These are phyloP conservation scores for Inonotus obliquus DNA, from an alignment of 1,284 basidiomycete genomes.

Conservation along the genomic window DNA sequence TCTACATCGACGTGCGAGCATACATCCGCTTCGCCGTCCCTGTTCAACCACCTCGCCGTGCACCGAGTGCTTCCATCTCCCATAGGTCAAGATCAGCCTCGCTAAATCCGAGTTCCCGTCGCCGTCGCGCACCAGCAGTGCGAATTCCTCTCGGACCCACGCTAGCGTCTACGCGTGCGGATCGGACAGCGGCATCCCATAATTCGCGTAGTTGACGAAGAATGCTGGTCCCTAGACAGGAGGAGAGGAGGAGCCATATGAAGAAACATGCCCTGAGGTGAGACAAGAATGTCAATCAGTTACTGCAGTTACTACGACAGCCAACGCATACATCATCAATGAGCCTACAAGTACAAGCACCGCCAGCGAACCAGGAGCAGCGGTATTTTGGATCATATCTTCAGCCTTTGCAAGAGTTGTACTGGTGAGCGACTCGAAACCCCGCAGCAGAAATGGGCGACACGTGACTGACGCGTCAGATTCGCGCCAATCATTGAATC, in stretches of 20 bases:
- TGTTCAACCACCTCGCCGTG: slow-evolving; percentile 6
- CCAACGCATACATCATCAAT: neutral
- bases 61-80: slow-evolving; percentile 17
- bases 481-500: neutral
- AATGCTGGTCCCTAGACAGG: slow-evolving; percentile 14
- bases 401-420: neutral
- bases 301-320: neutral
- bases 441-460: no score
- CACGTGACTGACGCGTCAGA: slow-evolving; percentile 10
- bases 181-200: slow-evolving; percentile 4
- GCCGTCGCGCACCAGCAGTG: neutral
- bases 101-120: slow-evolving; percentile 14
- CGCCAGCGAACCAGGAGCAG: slow-evolving; percentile 6
- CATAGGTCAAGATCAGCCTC: slow-evolving; percentile 13
- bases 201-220: slow-evolving; percentile 9
- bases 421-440: neutral
- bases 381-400: neutral
- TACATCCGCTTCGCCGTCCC: neutral
- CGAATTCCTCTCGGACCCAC: neutral
- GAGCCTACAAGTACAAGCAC: slow-evolving; percentile 1
- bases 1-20: neutral
- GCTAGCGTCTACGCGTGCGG: neutral
- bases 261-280: slow-evolving; percentile 10
- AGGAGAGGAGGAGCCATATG: slow-evolving; percentile 17
- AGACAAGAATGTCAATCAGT: neutral